Conservation (phyloP, 768 basidiomycete species). For the Suillus decipiens region DNA sequence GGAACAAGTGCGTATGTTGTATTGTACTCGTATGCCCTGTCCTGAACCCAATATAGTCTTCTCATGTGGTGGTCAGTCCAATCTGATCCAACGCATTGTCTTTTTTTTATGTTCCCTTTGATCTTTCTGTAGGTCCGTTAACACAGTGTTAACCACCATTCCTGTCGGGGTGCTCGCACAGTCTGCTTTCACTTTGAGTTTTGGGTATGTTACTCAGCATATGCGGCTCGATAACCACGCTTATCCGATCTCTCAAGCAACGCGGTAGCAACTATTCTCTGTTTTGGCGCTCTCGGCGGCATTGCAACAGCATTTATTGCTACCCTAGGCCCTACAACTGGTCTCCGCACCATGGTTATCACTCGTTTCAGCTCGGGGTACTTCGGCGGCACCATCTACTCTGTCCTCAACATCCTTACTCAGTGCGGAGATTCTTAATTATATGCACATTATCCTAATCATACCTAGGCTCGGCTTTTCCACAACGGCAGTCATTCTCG, state of each 20-base stretch:
- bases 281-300: constrained; percentile 48
- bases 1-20: constrained; percentile 41
- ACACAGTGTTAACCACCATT: constrained; percentile 48
- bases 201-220: constrained; percentile 36
- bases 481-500: constrained; percentile 50
- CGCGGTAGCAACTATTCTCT: constrained; percentile 44
- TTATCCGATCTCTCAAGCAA: constrained; percentile 31
- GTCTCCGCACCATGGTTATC: constrained; percentile 57
- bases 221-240: neutral
- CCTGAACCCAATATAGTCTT: constrained; percentile 28
- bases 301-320: constrained; percentile 50
- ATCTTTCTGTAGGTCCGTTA: constrained; percentile 41
- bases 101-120: neutral
- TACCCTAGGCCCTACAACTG: constrained; percentile 53
- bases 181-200: constrained; percentile 48
- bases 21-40: neutral
- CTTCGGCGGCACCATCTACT: constrained; percentile 49
- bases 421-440: constrained; percentile 29
- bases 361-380: constrained; percentile 51
- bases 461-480: constrained; percentile 46
- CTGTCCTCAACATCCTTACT: constrained; percentile 55
- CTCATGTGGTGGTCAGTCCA: constrained; percentile 45
- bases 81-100: neutral
- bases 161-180: constrained; percentile 54
- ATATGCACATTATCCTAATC: neutral